Evolutionary conservation across 78 protist species (phyloP).

Genomic region (Ministeria vibrans): DNA sequence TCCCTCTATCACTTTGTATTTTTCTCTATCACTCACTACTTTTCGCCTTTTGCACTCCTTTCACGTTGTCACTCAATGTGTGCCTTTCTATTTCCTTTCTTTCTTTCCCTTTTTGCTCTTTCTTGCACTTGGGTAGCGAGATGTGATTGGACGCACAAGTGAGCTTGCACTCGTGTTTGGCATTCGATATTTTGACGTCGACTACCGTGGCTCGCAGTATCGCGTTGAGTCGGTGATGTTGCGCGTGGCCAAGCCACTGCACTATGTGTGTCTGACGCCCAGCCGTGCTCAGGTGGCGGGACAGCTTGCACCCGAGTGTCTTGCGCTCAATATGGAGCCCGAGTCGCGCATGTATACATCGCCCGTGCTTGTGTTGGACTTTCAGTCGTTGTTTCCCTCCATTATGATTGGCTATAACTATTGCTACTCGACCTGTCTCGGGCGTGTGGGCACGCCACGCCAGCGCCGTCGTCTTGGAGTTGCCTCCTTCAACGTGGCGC

Average conservation of each 20-base stretch:
- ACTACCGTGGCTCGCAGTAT: conserved; percentile 84
- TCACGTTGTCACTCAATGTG: background rate
- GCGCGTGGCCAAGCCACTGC: conserved; percentile 67
- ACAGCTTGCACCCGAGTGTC: conserved; percentile 62
- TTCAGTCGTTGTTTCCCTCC: conserved; percentile 92
- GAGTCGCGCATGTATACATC: conserved; percentile 50
- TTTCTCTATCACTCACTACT: background rate
- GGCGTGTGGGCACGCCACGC: conserved; percentile 8
- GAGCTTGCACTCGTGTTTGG: conserved; percentile 90
- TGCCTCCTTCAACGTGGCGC: background rate
- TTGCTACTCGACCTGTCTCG: conserved; percentile 83
- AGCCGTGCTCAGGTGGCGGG: conserved; percentile 29
- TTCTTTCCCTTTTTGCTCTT: no score
- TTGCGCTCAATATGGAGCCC: conserved; percentile 90
- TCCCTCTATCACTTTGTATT: background rate
- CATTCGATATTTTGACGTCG: conserved; percentile 68
- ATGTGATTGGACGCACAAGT: conserved; percentile 66
- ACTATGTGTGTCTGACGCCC: conserved; percentile 65
- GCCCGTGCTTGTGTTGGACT: conserved; percentile 93
- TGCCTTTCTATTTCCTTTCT: no score
- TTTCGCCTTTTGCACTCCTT: background rate
- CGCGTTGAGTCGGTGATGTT: conserved; percentile 85
- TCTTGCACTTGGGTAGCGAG: conserved; percentile 35
- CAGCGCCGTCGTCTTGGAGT: background rate
- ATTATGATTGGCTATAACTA: conserved; percentile 92